phyloP scores from a whole-genome alignment of 2,329 filamentous ascomycete genomes.

The Lasiodiplodia theobromae region DNA sequence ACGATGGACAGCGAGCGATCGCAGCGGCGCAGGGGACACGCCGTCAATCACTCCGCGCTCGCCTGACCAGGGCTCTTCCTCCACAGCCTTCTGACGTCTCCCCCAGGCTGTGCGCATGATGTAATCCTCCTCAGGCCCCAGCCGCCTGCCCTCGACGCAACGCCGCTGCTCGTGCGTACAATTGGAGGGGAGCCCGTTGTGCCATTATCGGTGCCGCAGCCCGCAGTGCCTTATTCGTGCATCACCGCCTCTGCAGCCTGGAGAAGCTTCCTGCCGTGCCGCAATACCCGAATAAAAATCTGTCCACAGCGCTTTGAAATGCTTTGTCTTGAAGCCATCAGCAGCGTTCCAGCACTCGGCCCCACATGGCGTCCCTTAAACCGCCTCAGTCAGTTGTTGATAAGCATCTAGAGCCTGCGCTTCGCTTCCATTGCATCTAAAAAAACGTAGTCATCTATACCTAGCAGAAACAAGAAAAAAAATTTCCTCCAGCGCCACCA shows the following conservation, averaged over 20 bases:
- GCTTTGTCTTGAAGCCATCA: neutral
- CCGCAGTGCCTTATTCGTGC: conserved; percentile 5
- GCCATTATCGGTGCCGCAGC: conserved; percentile 20
- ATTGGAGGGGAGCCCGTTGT: conserved; percentile 8
- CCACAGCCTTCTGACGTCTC: conserved; percentile 9
- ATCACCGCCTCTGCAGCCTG: conserved; percentile 5
- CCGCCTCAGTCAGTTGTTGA: neutral
- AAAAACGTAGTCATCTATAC: neutral
- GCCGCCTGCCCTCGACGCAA: neutral
- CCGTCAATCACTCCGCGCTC: conserved; percentile 13
- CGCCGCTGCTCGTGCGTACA: neutral
- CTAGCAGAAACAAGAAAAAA: conserved; percentile 1
- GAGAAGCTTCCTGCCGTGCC: conserved; percentile 11
- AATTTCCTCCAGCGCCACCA: conserved; percentile 12
- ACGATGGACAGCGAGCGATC: neutral
- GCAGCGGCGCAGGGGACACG: conserved; percentile 20
- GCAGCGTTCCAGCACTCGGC: neutral
- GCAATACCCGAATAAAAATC: conserved; percentile 4
- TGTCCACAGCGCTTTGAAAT: neutral
- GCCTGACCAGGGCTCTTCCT: neutral
- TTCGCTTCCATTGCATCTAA: conserved; percentile 4
- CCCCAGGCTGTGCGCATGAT: conserved; percentile 26
- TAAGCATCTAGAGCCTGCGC: conserved; percentile 11
- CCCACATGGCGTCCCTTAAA: neutral
- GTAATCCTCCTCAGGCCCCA: conserved; percentile 16